Conservation (phyloP, 257 asterid species). For the Solanum paucissectum region DNA sequence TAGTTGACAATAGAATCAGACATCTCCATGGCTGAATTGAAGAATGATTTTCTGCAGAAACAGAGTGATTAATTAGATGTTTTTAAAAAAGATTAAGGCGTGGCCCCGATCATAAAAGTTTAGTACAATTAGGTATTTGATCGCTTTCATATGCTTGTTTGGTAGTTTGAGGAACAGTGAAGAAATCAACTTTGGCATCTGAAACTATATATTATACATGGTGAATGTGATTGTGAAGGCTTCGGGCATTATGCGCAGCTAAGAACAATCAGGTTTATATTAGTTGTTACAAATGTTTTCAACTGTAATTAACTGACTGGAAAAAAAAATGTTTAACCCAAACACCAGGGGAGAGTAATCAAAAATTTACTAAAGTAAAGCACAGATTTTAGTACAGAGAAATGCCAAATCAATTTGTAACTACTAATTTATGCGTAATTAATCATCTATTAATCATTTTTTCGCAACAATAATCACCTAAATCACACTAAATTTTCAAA, state of each 20-base stretch:
- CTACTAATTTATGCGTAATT: too few relatives aligned
- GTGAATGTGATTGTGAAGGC: not conserved
- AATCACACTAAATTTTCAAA: too few relatives aligned
- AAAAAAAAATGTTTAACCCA: too few relatives aligned
- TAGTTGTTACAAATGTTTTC: too few relatives aligned
- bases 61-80: not conserved
- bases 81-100: not conserved
- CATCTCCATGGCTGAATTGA: not conserved
- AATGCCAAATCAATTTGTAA: not conserved
- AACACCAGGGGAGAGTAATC: too few relatives aligned
- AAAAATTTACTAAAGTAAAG: too few relatives aligned
- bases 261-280: too few relatives aligned
- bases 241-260: not conserved
- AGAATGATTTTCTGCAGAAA: not conserved
- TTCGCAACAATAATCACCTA: too few relatives aligned
- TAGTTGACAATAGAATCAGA: not conserved
- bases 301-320: too few relatives aligned
- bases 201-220: not conserved
- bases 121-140: not conserved
- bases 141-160: constrained; percentile 8
- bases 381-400: too few relatives aligned
- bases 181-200: constrained; percentile 9
- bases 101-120: not conserved
- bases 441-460: too few relatives aligned
- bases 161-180: constrained; percentile 3